Evolutionary conservation across 2,329 filamentous ascomycete species (phyloP).

Genomic region (Domatiomyces globalis): DNA sequence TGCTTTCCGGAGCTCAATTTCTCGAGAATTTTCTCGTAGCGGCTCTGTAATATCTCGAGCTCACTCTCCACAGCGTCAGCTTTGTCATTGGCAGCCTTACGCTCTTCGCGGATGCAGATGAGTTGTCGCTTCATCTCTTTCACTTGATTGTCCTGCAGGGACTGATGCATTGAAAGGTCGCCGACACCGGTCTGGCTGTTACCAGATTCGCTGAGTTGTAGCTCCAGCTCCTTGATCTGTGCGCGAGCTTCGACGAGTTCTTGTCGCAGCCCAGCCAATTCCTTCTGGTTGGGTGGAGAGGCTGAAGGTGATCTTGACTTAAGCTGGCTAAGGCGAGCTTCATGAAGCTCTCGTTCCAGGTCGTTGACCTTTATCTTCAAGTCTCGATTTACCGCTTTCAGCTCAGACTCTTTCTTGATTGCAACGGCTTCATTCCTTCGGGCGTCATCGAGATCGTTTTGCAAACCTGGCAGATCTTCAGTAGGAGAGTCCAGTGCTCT

Average conservation of each 20-base stretch:
- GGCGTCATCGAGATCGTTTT: slow-evolving; percentile 48
- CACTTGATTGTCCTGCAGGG: slow-evolving; percentile 53
- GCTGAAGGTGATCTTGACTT: slow-evolving; percentile 36
- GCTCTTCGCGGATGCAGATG: slow-evolving; percentile 42
- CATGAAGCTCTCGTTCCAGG: slow-evolving; percentile 53
- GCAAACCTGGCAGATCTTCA: slow-evolving; percentile 45
- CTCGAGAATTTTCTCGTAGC: slow-evolving; percentile 48
- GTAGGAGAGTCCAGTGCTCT: slow-evolving; percentile 23
- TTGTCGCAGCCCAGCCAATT: slow-evolving; percentile 44
- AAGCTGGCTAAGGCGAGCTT: slow-evolving; percentile 38
- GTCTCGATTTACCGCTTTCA: slow-evolving; percentile 48
- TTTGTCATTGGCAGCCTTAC: slow-evolving; percentile 28
- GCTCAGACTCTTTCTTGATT: slow-evolving; percentile 49
- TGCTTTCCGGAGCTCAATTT: slow-evolving; percentile 25
- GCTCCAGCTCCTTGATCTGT: slow-evolving; percentile 36
- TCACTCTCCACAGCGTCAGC: slow-evolving; percentile 28
- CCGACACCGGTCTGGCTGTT: slow-evolving; percentile 45
- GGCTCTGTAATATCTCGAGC: slow-evolving; percentile 38
- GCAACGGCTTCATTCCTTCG: slow-evolving; percentile 53
- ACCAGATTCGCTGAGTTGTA: slow-evolving; percentile 45
- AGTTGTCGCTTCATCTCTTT: slow-evolving; percentile 45
- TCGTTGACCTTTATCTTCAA: slow-evolving; percentile 53
- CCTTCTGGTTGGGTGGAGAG: slow-evolving; percentile 42
- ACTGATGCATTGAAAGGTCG: slow-evolving; percentile 56
- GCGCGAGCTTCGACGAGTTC: slow-evolving; percentile 49